These are phyloP conservation scores for Penicillium frequentans DNA, from an alignment of 2,329 filamentous ascomycete genomes.

Conservation along the genomic window DNA sequence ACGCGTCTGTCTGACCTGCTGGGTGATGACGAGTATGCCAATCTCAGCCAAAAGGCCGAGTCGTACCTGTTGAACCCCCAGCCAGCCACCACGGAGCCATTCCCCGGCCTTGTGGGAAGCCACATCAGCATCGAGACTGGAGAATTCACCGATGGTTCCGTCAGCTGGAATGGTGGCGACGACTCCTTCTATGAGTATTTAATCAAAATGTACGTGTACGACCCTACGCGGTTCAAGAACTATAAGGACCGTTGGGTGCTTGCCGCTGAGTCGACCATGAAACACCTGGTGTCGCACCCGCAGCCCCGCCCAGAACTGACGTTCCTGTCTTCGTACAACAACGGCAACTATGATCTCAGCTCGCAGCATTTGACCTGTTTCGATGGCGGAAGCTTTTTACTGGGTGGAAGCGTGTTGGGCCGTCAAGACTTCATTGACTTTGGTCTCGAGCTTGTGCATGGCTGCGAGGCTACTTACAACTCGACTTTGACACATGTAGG, in stretches of 20 bases:
- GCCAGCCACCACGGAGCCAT: constrained; percentile 66
- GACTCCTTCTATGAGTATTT: constrained; percentile 89
- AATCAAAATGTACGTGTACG: constrained; percentile 87
- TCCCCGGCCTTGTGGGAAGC: constrained; percentile 72
- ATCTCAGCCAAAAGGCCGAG: constrained; percentile 67
- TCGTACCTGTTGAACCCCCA: constrained; percentile 67
- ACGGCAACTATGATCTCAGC: constrained; percentile 34
- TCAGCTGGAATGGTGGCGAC: constrained; percentile 74
- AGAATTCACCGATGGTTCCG: constrained; percentile 63
- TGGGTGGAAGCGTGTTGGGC: constrained; percentile 71
- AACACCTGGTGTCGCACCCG: constrained; percentile 69
- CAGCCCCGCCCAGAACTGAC: constrained; percentile 67
- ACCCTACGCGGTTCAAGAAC: constrained; percentile 59
- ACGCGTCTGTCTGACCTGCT: constrained; percentile 75
- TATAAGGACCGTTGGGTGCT: constrained; percentile 75
- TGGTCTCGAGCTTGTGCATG: constrained; percentile 69
- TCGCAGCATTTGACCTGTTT: constrained; percentile 70
- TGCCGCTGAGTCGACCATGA: constrained; percentile 74
- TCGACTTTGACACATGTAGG: constrained; percentile 71
- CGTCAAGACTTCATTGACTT: constrained; percentile 69
- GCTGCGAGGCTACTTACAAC: constrained; percentile 73
- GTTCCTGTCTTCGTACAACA: constrained; percentile 51
- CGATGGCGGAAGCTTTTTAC: constrained; percentile 79
- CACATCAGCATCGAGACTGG: constrained; percentile 66
- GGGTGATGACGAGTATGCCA: constrained; percentile 64